Evolutionary conservation across 2,329 filamentous ascomycete genomes (phyloP).

Genomic region (Fusarium verrucosum): DNA sequence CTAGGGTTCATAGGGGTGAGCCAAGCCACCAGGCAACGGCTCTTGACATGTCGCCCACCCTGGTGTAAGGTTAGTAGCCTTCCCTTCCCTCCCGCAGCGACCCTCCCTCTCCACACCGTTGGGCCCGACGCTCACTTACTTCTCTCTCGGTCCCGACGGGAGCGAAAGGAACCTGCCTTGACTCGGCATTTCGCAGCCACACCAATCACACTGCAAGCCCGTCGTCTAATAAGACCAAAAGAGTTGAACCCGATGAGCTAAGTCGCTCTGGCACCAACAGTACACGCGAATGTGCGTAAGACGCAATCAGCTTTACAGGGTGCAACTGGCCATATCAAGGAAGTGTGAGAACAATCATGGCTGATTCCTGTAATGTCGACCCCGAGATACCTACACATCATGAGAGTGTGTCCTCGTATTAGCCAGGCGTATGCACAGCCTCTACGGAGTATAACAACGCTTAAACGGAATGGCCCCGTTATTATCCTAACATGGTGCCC

Average conservation of each 20-base stretch:
- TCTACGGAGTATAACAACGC: neutral
- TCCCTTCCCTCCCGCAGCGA: neutral
- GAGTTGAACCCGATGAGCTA: conserved; percentile 3
- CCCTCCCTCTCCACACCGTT: conserved; percentile 39
- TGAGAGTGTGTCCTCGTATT: neutral
- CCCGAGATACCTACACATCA: neutral
- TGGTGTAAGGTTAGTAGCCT: conserved; percentile 17
- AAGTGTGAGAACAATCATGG: neutral
- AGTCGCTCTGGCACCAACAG: neutral
- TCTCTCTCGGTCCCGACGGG: conserved; percentile 44
- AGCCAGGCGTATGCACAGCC: neutral
- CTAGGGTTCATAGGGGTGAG: conserved; percentile 25
- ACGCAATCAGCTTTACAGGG: neutral
- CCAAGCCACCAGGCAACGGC: conserved; percentile 8
- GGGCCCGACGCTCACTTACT: conserved; percentile 12
- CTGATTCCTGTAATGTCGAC: neutral
- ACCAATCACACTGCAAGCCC: conserved; percentile 31
- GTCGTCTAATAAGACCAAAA: conserved; percentile 9
- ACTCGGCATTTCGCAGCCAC: conserved; percentile 33
- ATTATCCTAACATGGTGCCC: neutral
- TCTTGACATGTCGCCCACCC: neutral
- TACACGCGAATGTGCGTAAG: neutral
- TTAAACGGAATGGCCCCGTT: conserved; percentile 4
- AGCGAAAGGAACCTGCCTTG: conserved; percentile 33
- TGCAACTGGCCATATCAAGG: neutral